Base-by-base conservation (phyloP, 352 stramenopile species). In the Phytophthora ohioensis region DNA sequence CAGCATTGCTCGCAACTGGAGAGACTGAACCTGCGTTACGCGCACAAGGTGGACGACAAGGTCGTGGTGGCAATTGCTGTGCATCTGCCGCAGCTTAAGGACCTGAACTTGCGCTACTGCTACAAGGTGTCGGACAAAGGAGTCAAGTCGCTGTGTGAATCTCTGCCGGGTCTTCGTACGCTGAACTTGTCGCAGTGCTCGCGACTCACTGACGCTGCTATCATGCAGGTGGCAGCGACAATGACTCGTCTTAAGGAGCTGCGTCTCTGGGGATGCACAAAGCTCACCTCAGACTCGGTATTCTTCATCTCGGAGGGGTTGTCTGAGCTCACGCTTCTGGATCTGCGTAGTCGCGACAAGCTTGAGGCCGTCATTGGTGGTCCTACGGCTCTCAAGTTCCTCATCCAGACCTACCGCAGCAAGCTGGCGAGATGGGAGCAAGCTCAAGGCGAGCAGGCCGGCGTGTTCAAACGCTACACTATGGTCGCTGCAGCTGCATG, bases 91-190 rank as follows among this genome's bases (percentile, higher is more conserved):
- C 67, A 79, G 43, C 78, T 96, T 6, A 84, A 82, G 48, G 75
- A 92, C 27, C 61, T 96, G 51, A 94, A 95, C 51, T 41, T 96
- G 42, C 87, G 87, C 47, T 96, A 96, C 71, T 95, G 87, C 78
- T 95, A 92, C 84, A 95, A 95, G 62, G 65, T 96, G 13, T 91
- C 89, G 35, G 89, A 96, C 57, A 77, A 74, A 10, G 82, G 73
- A 17, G 87, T 96, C 8, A 54, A 61, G 7, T 64, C 70, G 12
- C 69, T 96, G 35, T 94, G 87, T 53, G 69, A 84, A 15, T 71
- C 62, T 5, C 34, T 92, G 31, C 57, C 70, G 7, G 52, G 68
- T 3, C 75, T 96, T 46, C 70, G 82, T 36, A 82, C 73, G n/a
- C 67, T 96, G 43, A 93, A 96, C 49, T 62, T 96, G 30, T 96